Base-by-base conservation (phyloP, 2,329 filamentous ascomycete species). In the Fusarium sp. region DNA sequence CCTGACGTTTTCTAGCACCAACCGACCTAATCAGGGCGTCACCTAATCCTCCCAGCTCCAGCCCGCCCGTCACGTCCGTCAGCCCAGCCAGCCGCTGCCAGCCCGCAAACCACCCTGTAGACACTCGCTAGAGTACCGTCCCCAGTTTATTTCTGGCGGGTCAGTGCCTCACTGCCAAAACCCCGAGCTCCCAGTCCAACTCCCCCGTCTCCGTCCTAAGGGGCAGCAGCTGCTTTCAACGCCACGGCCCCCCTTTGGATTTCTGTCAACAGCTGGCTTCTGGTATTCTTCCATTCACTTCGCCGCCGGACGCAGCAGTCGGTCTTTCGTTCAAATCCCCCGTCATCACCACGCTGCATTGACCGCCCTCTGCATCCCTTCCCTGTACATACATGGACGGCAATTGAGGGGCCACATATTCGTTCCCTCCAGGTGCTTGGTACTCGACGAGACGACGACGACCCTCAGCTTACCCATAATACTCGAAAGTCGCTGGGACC, bases 271-370 rank as follows among this genome's bases (percentile, higher is more conserved):
- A 66, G 62, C 73, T 67, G 65, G 62, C 66, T 72, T 73, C 73
- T 67, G 64, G 60, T 66, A 75, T 72, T 75, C 60, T 71, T 70
- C 64, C 52, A 68, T 73, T 75, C 60, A 55, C 62, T 64, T 65
- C 60, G 56, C 62, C 70, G 54, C 71, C 68, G 62, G 60, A 68
- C 66, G 63, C 60, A 67, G 64, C 55, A 58, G 62, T 60, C 52
- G 44, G 48, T 58, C 61, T 63, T 52, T 71, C 62, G 56, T 60
- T 57, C 65, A 57, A 58, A 58, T 72, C 56, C 57, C 47, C 47
- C 5, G 13, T 36, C 18, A n/a, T 31, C 34, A 37, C 13, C 15
- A 56, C n/a, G 43, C 65, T 62, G 43, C 59, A 62, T 53, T 60
- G 46, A 55, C 46, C 62, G 56, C 68, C 53, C 44, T 56, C 48